Conservation (phyloP, 306 rosid genomes). For the Ammopiptanthus mongolicus region DNA sequence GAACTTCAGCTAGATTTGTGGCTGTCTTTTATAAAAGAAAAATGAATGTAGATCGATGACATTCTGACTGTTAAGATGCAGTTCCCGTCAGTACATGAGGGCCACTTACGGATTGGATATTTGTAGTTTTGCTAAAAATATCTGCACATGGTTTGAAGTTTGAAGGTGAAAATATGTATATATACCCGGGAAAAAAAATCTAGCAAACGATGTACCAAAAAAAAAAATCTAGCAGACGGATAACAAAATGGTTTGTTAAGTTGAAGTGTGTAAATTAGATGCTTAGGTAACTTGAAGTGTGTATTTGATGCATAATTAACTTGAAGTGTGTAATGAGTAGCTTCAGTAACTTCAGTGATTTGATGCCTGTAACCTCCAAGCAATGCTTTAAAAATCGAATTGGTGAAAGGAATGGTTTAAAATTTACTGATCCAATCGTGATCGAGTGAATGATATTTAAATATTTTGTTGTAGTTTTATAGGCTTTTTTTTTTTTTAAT, state of each 20-base stretch:
- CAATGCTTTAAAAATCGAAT: no score
- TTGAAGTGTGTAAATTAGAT: background rate
- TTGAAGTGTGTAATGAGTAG: background rate
- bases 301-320: background rate
- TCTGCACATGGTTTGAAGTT: background rate
- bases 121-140: background rate
- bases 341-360: no score
- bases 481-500: no score
- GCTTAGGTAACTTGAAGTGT: background rate
- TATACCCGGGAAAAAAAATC: background rate
- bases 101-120: background rate
- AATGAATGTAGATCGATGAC: background rate
- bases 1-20: background rate
- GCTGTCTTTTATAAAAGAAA: background rate
- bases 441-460: no score
- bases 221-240: background rate
- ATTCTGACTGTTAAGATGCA: background rate
- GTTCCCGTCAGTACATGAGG: background rate
- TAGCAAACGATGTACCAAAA: background rate
- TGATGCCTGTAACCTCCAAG: background rate
- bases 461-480: no score
- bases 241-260: background rate
- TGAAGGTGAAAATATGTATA: background rate
- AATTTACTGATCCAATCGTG: no score
- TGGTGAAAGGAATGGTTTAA: no score